These are phyloP conservation scores for Sporopachydermia lactativora DNA, from an alignment of 805 yeast genomes.

Conservation along the genomic window DNA sequence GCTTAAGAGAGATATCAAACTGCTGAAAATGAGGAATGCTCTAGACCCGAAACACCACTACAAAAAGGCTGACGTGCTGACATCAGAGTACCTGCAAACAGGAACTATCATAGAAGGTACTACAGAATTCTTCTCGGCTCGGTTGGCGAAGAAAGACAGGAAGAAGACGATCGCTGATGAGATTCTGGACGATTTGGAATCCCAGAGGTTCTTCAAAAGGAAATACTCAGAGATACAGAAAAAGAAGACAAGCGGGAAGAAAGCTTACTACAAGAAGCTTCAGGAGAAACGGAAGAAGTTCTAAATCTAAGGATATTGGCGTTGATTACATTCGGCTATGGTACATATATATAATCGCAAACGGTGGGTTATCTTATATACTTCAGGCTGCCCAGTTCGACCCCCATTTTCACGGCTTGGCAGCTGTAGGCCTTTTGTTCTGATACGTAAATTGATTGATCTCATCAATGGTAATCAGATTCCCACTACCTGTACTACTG, in stretches of 20 bases:
- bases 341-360: too few species aligned
- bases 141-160: constrained; percentile 57
- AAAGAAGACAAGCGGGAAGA: constrained; percentile 48
- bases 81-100: constrained; percentile 69
- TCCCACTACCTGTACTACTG: not conserved
- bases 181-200: constrained; percentile 55
- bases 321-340: too few species aligned
- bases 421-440: constrained; percentile 1
- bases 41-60: constrained; percentile 93
- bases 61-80: constrained; percentile 65
- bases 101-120: constrained; percentile 82
- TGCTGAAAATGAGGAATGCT: constrained; percentile 78
- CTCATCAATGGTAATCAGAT: constrained; percentile 2
- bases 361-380: too few species aligned
- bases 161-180: constrained; percentile 73
- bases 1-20: constrained; percentile 59
- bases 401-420: constrained; percentile 2
- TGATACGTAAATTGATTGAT: constrained; percentile 3
- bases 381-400: too few species aligned
- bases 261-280: constrained; percentile 47
- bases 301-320: constrained; percentile 5
- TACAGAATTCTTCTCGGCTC: constrained; percentile 57
- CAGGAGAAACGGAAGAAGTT: constrained; percentile 44
- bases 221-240: constrained; percentile 71
- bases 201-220: constrained; percentile 69